phyloP scores from a whole-genome alignment of 306 rosid species.

The Rosa rugosa region DNA sequence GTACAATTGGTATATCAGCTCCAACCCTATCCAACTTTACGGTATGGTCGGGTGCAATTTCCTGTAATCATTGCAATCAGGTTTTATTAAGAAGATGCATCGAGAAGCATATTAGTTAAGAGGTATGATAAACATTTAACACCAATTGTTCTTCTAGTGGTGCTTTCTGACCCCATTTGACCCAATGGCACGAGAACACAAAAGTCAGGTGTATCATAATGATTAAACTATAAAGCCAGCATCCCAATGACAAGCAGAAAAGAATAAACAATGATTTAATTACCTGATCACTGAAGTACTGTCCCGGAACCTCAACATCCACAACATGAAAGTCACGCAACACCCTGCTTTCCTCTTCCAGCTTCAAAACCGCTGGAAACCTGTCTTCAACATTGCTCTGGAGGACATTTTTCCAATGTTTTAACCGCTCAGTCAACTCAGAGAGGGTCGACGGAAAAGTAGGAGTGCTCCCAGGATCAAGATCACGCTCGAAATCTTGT shows the following conservation, averaged over 20 bases:
- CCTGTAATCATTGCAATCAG: constrained; percentile 43
- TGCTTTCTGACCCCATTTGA: background rate
- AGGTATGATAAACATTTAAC: background rate
- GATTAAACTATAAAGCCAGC: background rate
- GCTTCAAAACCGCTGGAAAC: constrained; percentile 93
- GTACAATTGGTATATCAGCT: constrained; percentile 95
- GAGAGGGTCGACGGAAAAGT: constrained; percentile 95
- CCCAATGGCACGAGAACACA: background rate
- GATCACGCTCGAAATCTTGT: constrained; percentile 97
- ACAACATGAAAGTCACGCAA: constrained; percentile 96
- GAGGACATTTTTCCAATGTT: constrained; percentile 97
- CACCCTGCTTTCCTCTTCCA: constrained; percentile 99
- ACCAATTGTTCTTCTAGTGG: background rate
- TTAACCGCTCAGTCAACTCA: constrained; percentile 84
- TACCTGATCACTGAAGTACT: constrained; percentile 96
- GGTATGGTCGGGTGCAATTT: constrained; percentile 96
- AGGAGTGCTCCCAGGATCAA: constrained; percentile 92
- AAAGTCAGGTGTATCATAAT: background rate
- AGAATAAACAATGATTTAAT: constrained; percentile 7
- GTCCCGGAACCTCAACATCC: constrained; percentile 99
- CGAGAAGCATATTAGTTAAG: constrained; percentile 10
- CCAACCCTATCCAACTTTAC: constrained; percentile 95
- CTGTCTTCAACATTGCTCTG: constrained; percentile 99
- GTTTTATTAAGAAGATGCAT: constrained; percentile 30
- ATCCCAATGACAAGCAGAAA: constrained; percentile 8